Percentiles rank a stretch among this genome's conserved stretches.
These are phyloP conservation scores for Stipa capillata DNA, from an alignment of 176 grass and related monocot species.

Conservation along the genomic window DNA sequence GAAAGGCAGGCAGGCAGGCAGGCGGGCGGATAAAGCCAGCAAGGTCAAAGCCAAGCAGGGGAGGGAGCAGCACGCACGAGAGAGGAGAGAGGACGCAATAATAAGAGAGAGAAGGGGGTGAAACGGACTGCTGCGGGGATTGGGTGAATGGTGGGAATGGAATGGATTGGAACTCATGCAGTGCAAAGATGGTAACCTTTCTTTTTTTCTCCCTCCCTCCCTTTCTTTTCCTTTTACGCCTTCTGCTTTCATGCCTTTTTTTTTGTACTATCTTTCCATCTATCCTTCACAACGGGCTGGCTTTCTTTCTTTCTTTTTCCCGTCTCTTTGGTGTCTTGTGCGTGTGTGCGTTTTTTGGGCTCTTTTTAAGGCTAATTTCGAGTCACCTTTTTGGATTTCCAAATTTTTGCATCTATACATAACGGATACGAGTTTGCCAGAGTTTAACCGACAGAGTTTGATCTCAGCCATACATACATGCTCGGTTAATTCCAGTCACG, in stretches of 20 bases:
- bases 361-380: neutral
- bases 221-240: slow-evolving; percentile 23
- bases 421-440: too few relatives aligned
- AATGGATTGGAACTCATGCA: slow-evolving; percentile 2
- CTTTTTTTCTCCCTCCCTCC: too few relatives aligned
- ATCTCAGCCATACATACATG: too few relatives aligned
- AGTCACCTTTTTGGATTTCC: neutral
- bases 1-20: slow-evolving; percentile 21
- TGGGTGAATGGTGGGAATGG: too few relatives aligned
- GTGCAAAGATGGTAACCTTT: slow-evolving; percentile 48
- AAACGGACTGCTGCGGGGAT: neutral
- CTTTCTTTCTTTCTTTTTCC: neutral
- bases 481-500: too few relatives aligned
- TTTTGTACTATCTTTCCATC: slow-evolving; percentile 11
- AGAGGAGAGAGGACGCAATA: neutral
- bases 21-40: slow-evolving; percentile 10
- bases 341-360: neutral
- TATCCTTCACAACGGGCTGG: neutral
- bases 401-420: too few relatives aligned
- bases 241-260: slow-evolving; percentile 23
- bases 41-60: slow-evolving; percentile 37
- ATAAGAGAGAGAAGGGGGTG: neutral
- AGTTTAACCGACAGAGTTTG: too few relatives aligned
- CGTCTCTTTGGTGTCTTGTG: neutral
- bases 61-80: neutral